Base-by-base conservation (phyloP, 257 asterid genomes). In the Nicotiana attenuata region DNA sequence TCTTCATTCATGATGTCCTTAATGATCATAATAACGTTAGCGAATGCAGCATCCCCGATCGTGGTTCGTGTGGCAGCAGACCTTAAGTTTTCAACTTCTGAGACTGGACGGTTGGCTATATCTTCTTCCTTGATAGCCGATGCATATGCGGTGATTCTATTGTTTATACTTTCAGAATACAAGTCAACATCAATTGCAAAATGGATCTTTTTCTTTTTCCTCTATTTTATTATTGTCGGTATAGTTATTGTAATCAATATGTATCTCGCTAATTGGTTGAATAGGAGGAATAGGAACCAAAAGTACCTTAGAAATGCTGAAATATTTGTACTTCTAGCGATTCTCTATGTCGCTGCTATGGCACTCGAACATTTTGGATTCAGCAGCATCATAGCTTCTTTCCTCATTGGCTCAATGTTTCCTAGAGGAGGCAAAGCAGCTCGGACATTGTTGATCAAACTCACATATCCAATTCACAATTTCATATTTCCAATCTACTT, bases 381-480 rank as follows among this genome's bases (percentile, higher is more conserved):
- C 81, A 96, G 97, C 84, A 94, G 99, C 91, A 86, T 96, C 20
- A 61, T 93, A 41, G 97, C 93, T 53, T 93, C 96, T 85, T 92
- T 96, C 87, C 81, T 96, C 76, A 84, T 94, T 11, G 99, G 99
- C 3, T 89, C 95, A 3, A 77, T 91, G 94, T 96, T 96, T 75
- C 99, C 99, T 14, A 88, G 98, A 88, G 93, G 98, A 55, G 98
- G 98, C 77, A 96, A 90, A 88, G 89, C 97, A 11, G 92, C 93
- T 55, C 91, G 98, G 35, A 96, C 99, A 15, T 92, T 96, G 86
- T 80, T 86, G 87, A 91, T 86, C 84, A 96, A 96, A 82, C 97
- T 94, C 14, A 87, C 97, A 2, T 96, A 96, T 82, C 85, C 89
- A 0, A 97, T 93, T 83, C 90, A 93, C 85, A 94, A 91, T 88